Evolutionary conservation across 2,329 filamentous ascomycete species (phyloP).

Genomic region (Stemphylium beticola): DNA sequence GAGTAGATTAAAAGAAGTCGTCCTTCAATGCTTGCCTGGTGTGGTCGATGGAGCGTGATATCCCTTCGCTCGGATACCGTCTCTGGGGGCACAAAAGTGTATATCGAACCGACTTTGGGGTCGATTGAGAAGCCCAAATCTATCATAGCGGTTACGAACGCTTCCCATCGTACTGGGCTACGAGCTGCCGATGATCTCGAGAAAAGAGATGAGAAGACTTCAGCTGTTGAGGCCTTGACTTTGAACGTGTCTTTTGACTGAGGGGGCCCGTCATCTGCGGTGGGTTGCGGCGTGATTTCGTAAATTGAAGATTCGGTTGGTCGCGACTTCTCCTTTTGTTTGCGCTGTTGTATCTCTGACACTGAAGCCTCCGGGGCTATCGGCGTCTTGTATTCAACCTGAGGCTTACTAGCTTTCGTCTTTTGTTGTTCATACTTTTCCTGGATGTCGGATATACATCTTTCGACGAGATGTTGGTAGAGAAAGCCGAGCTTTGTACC

Average conservation of each 20-base stretch:
- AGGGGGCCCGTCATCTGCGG: not conserved
- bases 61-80: conserved; percentile 3
- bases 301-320: not conserved
- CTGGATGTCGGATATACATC: not conserved
- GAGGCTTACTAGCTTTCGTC: not conserved
- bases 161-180: conserved; percentile 27
- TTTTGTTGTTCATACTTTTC: conserved; percentile 1
- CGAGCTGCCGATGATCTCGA: conserved; percentile 26
- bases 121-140: conserved; percentile 19
- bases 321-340: conserved; percentile 4
- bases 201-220: conserved; percentile 48
- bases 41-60: conserved; percentile 25
- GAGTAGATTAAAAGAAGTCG: conserved; percentile 14
- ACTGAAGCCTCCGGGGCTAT: not conserved
- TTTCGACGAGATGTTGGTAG: not conserved
- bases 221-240: conserved; percentile 49
- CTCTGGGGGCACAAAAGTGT: conserved; percentile 17
- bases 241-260: conserved; percentile 29
- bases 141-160: conserved; percentile 19
- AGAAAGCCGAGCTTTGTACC: conserved; percentile 6
- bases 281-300: not conserved
- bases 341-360: not conserved
- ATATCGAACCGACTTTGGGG: conserved; percentile 22
- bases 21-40: conserved; percentile 22
- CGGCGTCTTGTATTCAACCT: not conserved